Evolutionary conservation across 768 basidiomycete genomes (phyloP), one percentile per base, ranked within the genome.

Genomic region (Hygrophoropsis aurantiaca): DNA sequence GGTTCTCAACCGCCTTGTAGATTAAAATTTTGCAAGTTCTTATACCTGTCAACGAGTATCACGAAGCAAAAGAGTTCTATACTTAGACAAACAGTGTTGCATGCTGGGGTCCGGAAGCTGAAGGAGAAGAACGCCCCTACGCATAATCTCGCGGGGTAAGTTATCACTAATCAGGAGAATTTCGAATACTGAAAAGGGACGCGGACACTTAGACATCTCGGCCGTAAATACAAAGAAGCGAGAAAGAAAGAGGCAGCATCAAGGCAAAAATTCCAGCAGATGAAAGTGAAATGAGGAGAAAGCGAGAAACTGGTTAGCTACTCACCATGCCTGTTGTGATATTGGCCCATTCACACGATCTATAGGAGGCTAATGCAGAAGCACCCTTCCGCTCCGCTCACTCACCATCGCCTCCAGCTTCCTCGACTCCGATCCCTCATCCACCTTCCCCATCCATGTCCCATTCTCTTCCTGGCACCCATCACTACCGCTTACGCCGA

Each of bases 21-120:
- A 85, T 92, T 49, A 74, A 71, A 11, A 60, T 86, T 3, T 66
- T 90, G 33, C 67, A 80, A 35, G 67, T 90, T 42, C 73, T 91
- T 39, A 72, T 90, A 24, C 89, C 89, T 2, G 82, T 84, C 23
- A 81, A 82, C 37, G 71, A 76, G 47, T 91, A 90, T 55, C 78
- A 80, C 20, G 80, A 82, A 46, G 69, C 73, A 7, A 78, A 81
- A 24, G 65, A 62, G 11, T 52, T 64, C 46, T 90, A 77, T 50
- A 53, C 71, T 9, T 67, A 70, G n/a, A 58, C 72, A 21, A 90
- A 85, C 80, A 84, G 47, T 74, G 37, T 67, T 79, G 11, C 78
- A 80, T 53, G 65, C 62, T 13, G 74, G 73, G 46, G 79, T 86
- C 30, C 71, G 70, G 35, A 59, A 51, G 25, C 65, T 90, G 37